Conservation (phyloP, 768 basidiomycete genomes). For the Russula lepida region DNA sequence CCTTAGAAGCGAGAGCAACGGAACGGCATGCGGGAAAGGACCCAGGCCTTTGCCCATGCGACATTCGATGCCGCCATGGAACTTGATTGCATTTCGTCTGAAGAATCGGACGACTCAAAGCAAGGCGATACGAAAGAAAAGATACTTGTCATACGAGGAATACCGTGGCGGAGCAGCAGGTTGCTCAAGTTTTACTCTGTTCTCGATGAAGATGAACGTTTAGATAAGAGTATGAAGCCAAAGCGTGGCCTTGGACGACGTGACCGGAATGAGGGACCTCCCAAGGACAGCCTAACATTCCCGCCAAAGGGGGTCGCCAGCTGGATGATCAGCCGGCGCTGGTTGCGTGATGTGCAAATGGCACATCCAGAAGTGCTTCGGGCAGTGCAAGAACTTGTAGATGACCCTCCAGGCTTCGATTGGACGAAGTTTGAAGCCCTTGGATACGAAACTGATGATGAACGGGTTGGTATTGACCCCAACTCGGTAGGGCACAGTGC, state of each 20-base stretch:
- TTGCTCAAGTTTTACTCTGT: conserved; percentile 50
- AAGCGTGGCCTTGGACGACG: conserved; percentile 52
- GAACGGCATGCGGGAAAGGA: conserved; percentile 46
- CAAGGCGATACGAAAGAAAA: conserved; percentile 25
- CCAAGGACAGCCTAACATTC: conserved; percentile 47
- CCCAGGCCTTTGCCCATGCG: conserved; percentile 47
- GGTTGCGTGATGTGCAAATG: conserved; percentile 39
- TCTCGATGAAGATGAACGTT: conserved; percentile 50
- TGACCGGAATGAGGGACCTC: conserved; percentile 44
- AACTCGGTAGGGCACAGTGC: conserved; percentile 2
- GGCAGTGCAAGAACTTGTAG: conserved; percentile 36
- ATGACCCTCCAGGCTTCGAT: conserved; percentile 42
- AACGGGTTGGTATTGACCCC: conserved; percentile 17
- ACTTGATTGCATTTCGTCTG: conserved; percentile 72
- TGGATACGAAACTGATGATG: conserved; percentile 49
- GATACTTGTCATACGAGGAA: conserved; percentile 48
- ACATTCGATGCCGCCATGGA: conserved; percentile 65
- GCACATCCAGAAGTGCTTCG: conserved; percentile 42
- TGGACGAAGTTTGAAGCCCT: conserved; percentile 42
- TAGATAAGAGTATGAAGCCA: conserved; percentile 38
- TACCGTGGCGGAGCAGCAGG: conserved; percentile 60
- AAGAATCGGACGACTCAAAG: conserved; percentile 56
- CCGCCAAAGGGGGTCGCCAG: conserved; percentile 56
- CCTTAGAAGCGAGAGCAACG: conserved; percentile 62
- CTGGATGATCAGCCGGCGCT: conserved; percentile 73